These are phyloP conservation scores for Strobilomyces dryophilus DNA, from an alignment of 768 basidiomycete genomes.

Conservation along the genomic window DNA sequence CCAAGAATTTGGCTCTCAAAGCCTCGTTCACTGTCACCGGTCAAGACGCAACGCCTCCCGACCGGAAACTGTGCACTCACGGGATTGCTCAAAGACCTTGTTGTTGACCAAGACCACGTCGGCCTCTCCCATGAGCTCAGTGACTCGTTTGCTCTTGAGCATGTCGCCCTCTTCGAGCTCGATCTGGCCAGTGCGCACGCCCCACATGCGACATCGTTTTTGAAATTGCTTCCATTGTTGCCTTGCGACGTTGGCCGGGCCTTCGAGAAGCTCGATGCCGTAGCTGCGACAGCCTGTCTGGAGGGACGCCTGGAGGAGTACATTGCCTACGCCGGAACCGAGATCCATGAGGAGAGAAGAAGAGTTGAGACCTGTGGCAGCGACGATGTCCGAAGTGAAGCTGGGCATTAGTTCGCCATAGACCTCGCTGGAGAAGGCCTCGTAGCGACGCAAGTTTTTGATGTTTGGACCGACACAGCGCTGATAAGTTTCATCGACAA, in stretches of 20 bases:
- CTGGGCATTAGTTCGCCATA: slow-evolving; percentile 89
- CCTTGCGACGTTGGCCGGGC: slow-evolving; percentile 76
- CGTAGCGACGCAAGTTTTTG: slow-evolving; percentile 74
- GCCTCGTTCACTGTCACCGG: slow-evolving; percentile 71
- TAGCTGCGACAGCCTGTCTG: slow-evolving; percentile 76
- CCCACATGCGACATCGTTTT: slow-evolving; percentile 89
- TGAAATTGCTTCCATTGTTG: slow-evolving; percentile 71
- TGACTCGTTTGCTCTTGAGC: slow-evolving; percentile 60
- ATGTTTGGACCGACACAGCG: slow-evolving; percentile 89
- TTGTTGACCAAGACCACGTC: slow-evolving; percentile 93
- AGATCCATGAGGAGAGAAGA: slow-evolving; percentile 76
- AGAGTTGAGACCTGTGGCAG: slow-evolving; percentile 45
- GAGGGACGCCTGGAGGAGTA: slow-evolving; percentile 75
- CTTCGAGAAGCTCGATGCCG: slow-evolving; percentile 75
- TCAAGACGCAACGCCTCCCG: neutral
- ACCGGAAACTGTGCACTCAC: slow-evolving; percentile 43
- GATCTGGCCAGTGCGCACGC: slow-evolving; percentile 67
- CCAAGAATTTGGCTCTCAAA: slow-evolving; percentile 84
- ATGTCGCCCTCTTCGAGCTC: slow-evolving; percentile 87
- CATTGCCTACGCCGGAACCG: slow-evolving; percentile 84
- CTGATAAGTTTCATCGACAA: slow-evolving; percentile 91
- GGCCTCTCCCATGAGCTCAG: slow-evolving; percentile 69
- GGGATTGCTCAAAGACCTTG: slow-evolving; percentile 71
- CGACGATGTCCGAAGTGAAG: slow-evolving; percentile 54
- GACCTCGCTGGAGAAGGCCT: slow-evolving; percentile 77